Evolutionary conservation across 2,329 filamentous ascomycete species (phyloP), one percentile per base, ranked within the genome.

Genomic region (Aureobasidium leucospermi): DNA sequence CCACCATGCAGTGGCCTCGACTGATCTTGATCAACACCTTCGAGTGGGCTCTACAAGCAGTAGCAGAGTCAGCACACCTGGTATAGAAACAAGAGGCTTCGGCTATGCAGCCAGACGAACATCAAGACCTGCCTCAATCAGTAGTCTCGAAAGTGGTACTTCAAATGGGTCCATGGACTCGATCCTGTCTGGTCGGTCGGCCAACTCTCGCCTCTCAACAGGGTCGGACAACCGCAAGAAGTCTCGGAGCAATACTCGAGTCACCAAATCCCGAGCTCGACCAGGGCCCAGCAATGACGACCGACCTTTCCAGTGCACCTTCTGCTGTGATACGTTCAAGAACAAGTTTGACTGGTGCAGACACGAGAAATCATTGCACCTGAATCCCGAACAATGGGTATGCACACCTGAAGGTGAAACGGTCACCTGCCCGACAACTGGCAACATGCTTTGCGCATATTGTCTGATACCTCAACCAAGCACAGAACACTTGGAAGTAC

Each of bases 381-480:
- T 81, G 83, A 73, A 78, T 78, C 60, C 89, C 80, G 86, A 82
- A 85, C 61, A 88, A 81, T 45, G 78, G 81, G 81, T 82, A 8
- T 86, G 84, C 65, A 79, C 81, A 32, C 83, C 83, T 3, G 70
- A 79, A 3, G 83, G 83, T 6, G 79, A 79, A 7, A 70, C 84
- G 6, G 55, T 58, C 8, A 41, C 42, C 9, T 58, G 55, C n/a
- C 42, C 42, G 4, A 23, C 55, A 8, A 39, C 42, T 1, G 43
- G 43, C 5, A 23, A 48, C 8, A 8, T 5, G 5, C 43, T 58
- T 11, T 58, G 55, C 43, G 55, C 42, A 41, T 58, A 58, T n/a
- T 58, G 55, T 11, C 15, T 58, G 15, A 7, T 43, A 4, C 42
- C 42, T 43, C 38, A 41, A 8, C 43, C 43, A 15, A 58, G 38